Percentiles rank a stretch among this genome's conserved stretches.
Conservation (phyloP, 1,139 yeast genomes). For the Suzukiozyma palmioleophila region DNA sequence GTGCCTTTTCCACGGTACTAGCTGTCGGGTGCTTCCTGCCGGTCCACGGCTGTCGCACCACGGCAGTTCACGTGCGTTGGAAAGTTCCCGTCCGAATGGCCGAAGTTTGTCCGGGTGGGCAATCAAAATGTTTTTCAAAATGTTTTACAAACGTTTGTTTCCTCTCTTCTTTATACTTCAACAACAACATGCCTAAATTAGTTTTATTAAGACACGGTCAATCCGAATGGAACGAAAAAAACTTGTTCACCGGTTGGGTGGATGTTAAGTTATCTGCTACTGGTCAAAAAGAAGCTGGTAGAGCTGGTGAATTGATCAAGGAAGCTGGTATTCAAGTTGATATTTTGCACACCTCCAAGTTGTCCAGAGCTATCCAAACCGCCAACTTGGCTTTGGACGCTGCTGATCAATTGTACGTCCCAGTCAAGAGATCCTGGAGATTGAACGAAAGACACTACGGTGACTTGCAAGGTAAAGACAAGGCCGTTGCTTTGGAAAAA, state of each 20-base stretch:
- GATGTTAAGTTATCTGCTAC: conserved; percentile 81
- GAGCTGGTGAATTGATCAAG: conserved; percentile 90
- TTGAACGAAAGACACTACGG: conserved; percentile 99
- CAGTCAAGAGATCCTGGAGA: conserved; percentile 96
- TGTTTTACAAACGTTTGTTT: too few species aligned
- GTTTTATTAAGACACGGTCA: conserved; percentile 96
- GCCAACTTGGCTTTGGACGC: conserved; percentile 90
- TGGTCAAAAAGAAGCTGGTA: conserved; percentile 87
- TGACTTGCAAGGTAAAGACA: conserved; percentile 97
- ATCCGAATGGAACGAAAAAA: conserved; percentile 98
- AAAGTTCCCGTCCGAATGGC: conserved; percentile 24
- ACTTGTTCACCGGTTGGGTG: conserved; percentile 99
- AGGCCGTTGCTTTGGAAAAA: conserved; percentile 84
- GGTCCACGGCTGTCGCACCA: neutral
- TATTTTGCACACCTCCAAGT: conserved; percentile 83
- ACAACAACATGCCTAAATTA: conserved; percentile 52
- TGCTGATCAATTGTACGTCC: conserved; percentile 89
- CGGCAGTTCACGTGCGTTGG: conserved; percentile 11
- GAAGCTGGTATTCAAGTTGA: conserved; percentile 86
- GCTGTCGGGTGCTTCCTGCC: too few species aligned
- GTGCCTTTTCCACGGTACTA: too few species aligned
- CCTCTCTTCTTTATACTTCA: neutral
- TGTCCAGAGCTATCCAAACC: conserved; percentile 95
- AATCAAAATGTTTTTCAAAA: too few species aligned
- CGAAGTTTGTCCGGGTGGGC: conserved; percentile 11